Percentiles rank a stretch among this genome's conserved stretches.
phyloP scores from a whole-genome alignment of 371 early-diverging fungal species.

The Mortierella sp. region DNA sequence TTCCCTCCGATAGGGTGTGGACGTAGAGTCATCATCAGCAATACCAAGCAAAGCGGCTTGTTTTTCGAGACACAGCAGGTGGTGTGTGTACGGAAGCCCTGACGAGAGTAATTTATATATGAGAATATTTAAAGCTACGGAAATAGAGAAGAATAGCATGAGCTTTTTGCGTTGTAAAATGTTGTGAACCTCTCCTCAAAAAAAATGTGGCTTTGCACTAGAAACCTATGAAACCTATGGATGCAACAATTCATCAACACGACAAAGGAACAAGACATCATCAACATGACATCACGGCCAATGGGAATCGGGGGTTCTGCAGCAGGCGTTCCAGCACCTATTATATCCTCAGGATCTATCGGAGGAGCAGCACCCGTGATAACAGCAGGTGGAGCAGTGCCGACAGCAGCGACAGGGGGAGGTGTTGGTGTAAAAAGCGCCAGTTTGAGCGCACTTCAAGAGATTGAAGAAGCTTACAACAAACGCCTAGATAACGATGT shows the following conservation, averaged over 20 bases:
- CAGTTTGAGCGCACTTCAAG: slow-evolving; percentile 36
- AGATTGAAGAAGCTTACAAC: slow-evolving; percentile 74
- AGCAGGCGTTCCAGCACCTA: slow-evolving; percentile 14
- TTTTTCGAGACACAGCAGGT: too few relatives aligned
- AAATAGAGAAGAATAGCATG: too few relatives aligned
- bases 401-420: slow-evolving; percentile 2
- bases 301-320: slow-evolving; percentile 21
- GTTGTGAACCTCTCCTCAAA: too few relatives aligned
- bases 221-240: too few relatives aligned
- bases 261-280: background rate
- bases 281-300: slow-evolving; percentile 40
- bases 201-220: background rate
- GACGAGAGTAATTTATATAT: too few relatives aligned
- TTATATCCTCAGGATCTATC: slow-evolving; percentile 12
- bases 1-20: too few relatives aligned
- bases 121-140: too few relatives aligned
- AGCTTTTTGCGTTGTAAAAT: too few relatives aligned
- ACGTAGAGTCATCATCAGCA: too few relatives aligned
- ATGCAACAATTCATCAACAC: background rate
- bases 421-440: slow-evolving; percentile 20
- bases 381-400: slow-evolving; percentile 13
- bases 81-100: too few relatives aligned
- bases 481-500: slow-evolving; percentile 74
- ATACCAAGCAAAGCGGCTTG: too few relatives aligned
- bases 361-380: slow-evolving; percentile 13